Percentiles rank a stretch among this genome's conserved stretches.
These are phyloP conservation scores for Globisporangium paroecandrum DNA, from an alignment of 352 stramenopile species.

Conservation along the genomic window DNA sequence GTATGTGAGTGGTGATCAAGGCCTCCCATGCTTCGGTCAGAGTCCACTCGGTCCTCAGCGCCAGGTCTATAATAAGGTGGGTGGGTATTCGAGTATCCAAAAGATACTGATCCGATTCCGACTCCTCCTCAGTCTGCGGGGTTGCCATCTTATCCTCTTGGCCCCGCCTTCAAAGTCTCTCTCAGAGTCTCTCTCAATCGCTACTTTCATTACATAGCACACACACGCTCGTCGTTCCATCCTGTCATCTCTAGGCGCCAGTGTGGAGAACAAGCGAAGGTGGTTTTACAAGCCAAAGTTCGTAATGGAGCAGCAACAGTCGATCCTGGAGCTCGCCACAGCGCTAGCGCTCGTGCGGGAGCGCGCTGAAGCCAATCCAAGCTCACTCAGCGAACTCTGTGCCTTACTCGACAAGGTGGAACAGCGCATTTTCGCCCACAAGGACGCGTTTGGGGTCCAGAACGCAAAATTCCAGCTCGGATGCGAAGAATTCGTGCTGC, in stretches of 20 bases:
- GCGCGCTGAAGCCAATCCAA: slow-evolving; percentile 10
- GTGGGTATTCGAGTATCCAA: not conserved
- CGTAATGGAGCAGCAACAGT: slow-evolving; percentile 28
- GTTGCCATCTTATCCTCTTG: not conserved
- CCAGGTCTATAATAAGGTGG: not conserved
- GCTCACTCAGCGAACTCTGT: slow-evolving; percentile 14
- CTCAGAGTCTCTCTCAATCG: not conserved
- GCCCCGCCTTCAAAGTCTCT: not conserved
- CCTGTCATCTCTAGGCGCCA: not conserved
- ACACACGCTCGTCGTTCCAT: not conserved
- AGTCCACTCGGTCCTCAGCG: not conserved
- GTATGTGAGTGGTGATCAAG: no score
- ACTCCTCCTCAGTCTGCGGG: not conserved
- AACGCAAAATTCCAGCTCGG: slow-evolving; percentile 49
- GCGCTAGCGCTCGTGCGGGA: slow-evolving; percentile 31
- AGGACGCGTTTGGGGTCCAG: slow-evolving; percentile 35
- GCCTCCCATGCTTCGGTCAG: no score
- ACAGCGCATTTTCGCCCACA: slow-evolving; percentile 43
- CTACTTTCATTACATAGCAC: not conserved
- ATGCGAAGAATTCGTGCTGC: slow-evolving; percentile 56
- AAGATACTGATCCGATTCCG: not conserved
- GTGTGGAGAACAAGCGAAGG: not conserved
- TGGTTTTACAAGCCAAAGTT: not conserved
- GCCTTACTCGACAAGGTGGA: slow-evolving; percentile 35
- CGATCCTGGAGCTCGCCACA: slow-evolving; percentile 41